Conservation (phyloP, 1,284 basidiomycete genomes). For the Moesziomyces antarcticus region DNA sequence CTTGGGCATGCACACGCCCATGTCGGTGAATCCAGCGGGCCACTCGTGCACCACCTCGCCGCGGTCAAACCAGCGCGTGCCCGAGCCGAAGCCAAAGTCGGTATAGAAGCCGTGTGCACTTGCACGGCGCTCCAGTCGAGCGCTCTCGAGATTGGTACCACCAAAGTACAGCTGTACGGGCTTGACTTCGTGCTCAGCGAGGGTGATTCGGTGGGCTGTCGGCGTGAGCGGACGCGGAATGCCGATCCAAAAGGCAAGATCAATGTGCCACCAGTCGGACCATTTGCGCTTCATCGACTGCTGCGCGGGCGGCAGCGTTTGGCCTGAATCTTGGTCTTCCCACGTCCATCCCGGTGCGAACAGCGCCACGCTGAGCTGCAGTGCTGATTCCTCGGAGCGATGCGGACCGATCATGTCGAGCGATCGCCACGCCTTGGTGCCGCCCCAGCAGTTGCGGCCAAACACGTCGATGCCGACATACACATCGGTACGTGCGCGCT, state of each 20-base stretch:
- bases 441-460: conserved; percentile 60
- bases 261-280: conserved; percentile 55
- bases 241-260: conserved; percentile 41
- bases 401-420: conserved; percentile 54
- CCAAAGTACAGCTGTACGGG: conserved; percentile 21
- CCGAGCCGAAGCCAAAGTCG: conserved; percentile 55
- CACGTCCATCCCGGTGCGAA: conserved; percentile 65
- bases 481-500: conserved; percentile 23
- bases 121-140: conserved; percentile 7
- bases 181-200: conserved; percentile 3
- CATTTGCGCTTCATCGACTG: conserved; percentile 22
- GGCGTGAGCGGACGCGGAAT: not conserved
- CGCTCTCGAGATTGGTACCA: conserved; percentile 4
- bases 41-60: conserved; percentile 38
- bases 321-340: conserved; percentile 50
- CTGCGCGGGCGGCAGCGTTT: conserved; percentile 5
- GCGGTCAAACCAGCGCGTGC: conserved; percentile 44
- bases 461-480: conserved; percentile 62
- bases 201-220: not conserved
- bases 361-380: conserved; percentile 55
- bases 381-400: not conserved
- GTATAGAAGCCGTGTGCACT: conserved; percentile 33
- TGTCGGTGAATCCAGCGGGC: conserved; percentile 41
- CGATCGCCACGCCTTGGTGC: conserved; percentile 45
- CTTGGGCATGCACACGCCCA: conserved; percentile 43